A percentile compares a stretch with the other conserved stretches of the same genome.
These are phyloP conservation scores for Sugiyamaella paludigena DNA, from an alignment of 1,139 yeast species.

Conservation along the genomic window DNA sequence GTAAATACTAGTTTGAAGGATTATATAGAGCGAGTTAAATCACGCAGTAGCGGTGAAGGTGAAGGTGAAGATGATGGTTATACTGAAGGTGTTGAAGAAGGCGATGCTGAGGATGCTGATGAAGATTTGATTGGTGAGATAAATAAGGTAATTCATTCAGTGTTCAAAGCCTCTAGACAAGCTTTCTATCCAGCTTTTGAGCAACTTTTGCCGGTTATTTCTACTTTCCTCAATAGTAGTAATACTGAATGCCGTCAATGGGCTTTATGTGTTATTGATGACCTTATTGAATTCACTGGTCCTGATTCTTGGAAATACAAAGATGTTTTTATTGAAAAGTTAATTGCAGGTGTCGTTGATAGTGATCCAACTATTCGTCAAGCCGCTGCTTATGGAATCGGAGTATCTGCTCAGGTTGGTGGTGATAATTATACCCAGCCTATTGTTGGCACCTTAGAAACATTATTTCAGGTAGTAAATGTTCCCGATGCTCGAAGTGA, in stretches of 20 bases:
- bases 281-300: slow-evolving; percentile 77
- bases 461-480: slow-evolving; percentile 68
- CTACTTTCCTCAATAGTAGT: slow-evolving; percentile 49
- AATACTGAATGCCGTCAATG: slow-evolving; percentile 68
- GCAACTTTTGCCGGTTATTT: slow-evolving; percentile 36
- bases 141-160: slow-evolving; percentile 69
- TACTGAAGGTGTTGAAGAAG: slow-evolving; percentile 64
- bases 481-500: slow-evolving; percentile 86
- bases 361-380: slow-evolving; percentile 75
- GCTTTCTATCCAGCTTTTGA: slow-evolving; percentile 67
- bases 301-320: slow-evolving; percentile 61
- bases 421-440: slow-evolving; percentile 63
- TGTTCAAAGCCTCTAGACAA: slow-evolving; percentile 62
- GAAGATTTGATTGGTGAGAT: slow-evolving; percentile 86
- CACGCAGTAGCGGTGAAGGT: slow-evolving; percentile 66
- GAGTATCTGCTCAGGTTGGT: slow-evolving; percentile 80
- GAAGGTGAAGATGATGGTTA: slow-evolving; percentile 67
- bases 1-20: slow-evolving; percentile 63
- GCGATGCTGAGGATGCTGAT: slow-evolving; percentile 84
- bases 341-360: slow-evolving; percentile 58
- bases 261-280: slow-evolving; percentile 79
- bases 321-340: slow-evolving; percentile 59
- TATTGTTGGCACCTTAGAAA: slow-evolving; percentile 65
- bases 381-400: slow-evolving; percentile 81
- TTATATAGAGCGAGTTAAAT: slow-evolving; percentile 66